Evolutionary conservation across 192 early-diverging fungal species (phyloP).

Genomic region (Backusella sp.): DNA sequence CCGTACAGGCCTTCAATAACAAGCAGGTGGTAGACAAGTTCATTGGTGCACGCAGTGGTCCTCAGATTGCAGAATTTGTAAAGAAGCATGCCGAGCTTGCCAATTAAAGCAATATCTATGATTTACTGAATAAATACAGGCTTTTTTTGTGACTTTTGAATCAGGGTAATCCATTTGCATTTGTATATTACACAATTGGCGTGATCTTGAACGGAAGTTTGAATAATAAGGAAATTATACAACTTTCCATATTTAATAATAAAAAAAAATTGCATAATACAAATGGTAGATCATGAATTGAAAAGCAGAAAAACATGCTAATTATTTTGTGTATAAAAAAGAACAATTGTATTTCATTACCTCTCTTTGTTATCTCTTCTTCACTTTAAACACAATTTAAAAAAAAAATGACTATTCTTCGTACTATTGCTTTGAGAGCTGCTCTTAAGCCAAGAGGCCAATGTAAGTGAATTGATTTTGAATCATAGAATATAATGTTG

Average conservation of each 20-base stretch:
- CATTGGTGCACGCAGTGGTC: constrained; percentile 55
- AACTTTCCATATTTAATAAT: no score
- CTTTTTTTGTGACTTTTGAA: not conserved
- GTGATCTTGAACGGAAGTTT: no score
- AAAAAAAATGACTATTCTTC: constrained; percentile 17
- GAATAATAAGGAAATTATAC: no score
- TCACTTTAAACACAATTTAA: no score
- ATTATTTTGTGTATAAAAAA: no score
- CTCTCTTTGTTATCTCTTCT: no score
- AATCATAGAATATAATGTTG: not conserved
- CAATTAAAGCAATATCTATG: not conserved
- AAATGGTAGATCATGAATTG: no score
- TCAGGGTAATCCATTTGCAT: not conserved
- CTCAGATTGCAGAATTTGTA: constrained; percentile 49
- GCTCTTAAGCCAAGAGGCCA: not conserved
- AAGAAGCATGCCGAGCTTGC: constrained; percentile 49
- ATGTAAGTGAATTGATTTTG: not conserved
- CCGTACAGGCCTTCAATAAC: constrained; percentile 69
- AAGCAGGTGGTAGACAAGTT: constrained; percentile 63
- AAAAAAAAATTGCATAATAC: no score
- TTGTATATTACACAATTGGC: no score
- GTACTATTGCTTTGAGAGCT: constrained; percentile 8
- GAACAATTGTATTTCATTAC: no score
- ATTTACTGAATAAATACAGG: not conserved
- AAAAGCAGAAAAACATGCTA: no score